Base-by-base conservation (phyloP, 2,329 filamentous ascomycete species). In the Cercospora canescens region DNA sequence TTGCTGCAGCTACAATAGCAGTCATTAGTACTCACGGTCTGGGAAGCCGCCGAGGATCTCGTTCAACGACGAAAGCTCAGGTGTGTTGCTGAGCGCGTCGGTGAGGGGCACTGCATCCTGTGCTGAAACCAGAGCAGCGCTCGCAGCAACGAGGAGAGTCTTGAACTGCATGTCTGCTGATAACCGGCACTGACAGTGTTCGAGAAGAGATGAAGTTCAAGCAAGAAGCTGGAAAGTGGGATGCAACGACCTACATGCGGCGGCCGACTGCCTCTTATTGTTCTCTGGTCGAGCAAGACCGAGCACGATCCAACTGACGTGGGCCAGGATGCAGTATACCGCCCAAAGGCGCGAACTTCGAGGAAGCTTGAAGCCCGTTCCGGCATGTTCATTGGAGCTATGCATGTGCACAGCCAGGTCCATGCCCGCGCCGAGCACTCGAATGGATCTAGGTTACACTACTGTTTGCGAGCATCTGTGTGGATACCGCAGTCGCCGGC, bases 151-250 rank as follows among this genome's bases (percentile, higher is more conserved):
- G 59, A 81, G 18, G 59, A 81, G 69, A 30, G 72, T 69, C 71
- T 79, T 81, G 73, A 77, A 74, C 34, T 78, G 76, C 81, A 82
- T 82, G 21, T 39, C 41, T 60, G 55, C 64, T 63, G 16, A n/a
- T 41, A 35, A 55, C 39, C 14, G 32, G 32, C 18, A 21, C 28
- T 41, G n/a, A 34, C 24, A 61, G 24, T 18, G 48, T 24, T 21
- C 30, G 21, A 37, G 16, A 60, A 37, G 60, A 57, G 58, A 54
- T 37, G 59, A 35, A 45, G 35, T 28, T 45, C 12, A 18, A 54
- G 24, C 26, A 37, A 16, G 37, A 37, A 37, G 37, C 45, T n/a
- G 50, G 35, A 4, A 35, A 41, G 28, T 45, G 18, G 50, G 58
- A 58, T 34, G 9, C n/a, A 6, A 55, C 18, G 16, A 24, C 62